Evolutionary conservation across 176 grass and related monocot species (phyloP), one percentile per base, ranked within the genome.

Genomic region (Puya raimondii): DNA sequence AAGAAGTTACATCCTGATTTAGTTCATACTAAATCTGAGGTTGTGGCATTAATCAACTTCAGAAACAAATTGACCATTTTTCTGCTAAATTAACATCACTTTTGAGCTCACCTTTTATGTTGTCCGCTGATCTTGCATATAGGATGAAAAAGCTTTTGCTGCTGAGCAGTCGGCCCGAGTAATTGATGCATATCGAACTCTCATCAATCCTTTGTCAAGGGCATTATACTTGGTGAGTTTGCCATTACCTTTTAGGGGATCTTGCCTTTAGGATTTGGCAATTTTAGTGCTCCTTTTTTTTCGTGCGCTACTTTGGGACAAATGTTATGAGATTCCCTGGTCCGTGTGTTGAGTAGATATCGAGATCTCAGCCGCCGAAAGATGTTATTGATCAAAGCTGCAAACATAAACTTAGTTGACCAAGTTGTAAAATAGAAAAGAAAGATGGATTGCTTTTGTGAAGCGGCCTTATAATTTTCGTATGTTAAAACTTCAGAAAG

Each of bases 1-100:
- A 97, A 92, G 86, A 97, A 92, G 76, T 73, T 97, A 69, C 89
- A 97, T 70, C 93, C 93, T 65, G 93, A 97, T 53, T 70, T 97
- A 12, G 93, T 97, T 70, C 89, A 97, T 89, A 81, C 89, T 53
- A 97, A 92, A 80, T 92, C 86, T 74, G 86, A 97, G 89, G 93
- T 96, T 61, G 56, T 22, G 56, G 56, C 56, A 18, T 61, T 61
- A 61, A 20, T 18, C 21, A 61, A 57, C 53, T 57, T 57, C 53
- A 57, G 13, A 57, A 17, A 57, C n/a, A 57, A 17, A 57, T n/a
- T 61, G 16, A 9, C 56, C 17, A 16, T 18, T 61, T 61, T 11
- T 61, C 16, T 22, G 21, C 21, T 61, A 18, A n/a, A 61, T 9
- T 20, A 61, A 2, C 16, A 61, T 61, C 14, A 61, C 10, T 16